These are phyloP conservation scores for Rhodotorula sp. DNA, from an alignment of 1,284 basidiomycete species.

Conservation along the genomic window DNA sequence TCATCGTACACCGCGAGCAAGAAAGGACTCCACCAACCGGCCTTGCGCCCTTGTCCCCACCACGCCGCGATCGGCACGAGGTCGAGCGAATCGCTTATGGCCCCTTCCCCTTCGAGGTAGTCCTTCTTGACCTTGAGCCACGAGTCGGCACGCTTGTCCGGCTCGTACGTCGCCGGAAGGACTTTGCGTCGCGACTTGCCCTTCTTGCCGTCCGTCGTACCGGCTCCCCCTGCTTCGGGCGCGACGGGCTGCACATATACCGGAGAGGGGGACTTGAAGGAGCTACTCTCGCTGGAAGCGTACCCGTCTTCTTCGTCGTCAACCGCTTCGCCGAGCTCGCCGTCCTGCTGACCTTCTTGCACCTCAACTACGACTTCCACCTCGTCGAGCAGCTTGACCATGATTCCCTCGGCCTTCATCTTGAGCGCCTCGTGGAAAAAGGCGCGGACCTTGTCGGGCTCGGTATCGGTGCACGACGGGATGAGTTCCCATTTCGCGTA, in stretches of 20 bases:
- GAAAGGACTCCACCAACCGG: conserved; percentile 89
- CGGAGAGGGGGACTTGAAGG: conserved; percentile 41
- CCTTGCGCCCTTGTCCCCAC: conserved; percentile 91
- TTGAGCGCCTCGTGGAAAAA: conserved; percentile 78
- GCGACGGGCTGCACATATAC: conserved; percentile 17
- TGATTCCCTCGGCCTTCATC: conserved; percentile 82
- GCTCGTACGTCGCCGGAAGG: conserved; percentile 84
- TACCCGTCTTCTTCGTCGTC: conserved; percentile 17
- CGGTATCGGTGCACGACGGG: conserved; percentile 45
- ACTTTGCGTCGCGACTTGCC: conserved; percentile 56
- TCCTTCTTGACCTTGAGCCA: conserved; percentile 78
- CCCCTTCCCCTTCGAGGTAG: conserved; percentile 53
- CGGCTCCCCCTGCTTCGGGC: neutral
- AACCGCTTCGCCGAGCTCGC: conserved; percentile 42
- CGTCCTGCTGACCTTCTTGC: conserved; percentile 42
- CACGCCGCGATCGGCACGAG: conserved; percentile 76
- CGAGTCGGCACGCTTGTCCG: conserved; percentile 56
- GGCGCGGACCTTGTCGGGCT: conserved; percentile 62
- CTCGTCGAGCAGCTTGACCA: conserved; percentile 66
- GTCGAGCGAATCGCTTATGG: conserved; percentile 56
- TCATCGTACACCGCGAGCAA: conserved; percentile 75
- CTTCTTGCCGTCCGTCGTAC: neutral
- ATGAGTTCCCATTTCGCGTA: conserved; percentile 42
- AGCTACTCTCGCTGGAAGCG: conserved; percentile 46
- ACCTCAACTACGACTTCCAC: conserved; percentile 27